Percentiles rank a stretch among this genome's conserved stretches.
Conservation (phyloP, 768 basidiomycete species). For the Tylopilus intermedius region DNA sequence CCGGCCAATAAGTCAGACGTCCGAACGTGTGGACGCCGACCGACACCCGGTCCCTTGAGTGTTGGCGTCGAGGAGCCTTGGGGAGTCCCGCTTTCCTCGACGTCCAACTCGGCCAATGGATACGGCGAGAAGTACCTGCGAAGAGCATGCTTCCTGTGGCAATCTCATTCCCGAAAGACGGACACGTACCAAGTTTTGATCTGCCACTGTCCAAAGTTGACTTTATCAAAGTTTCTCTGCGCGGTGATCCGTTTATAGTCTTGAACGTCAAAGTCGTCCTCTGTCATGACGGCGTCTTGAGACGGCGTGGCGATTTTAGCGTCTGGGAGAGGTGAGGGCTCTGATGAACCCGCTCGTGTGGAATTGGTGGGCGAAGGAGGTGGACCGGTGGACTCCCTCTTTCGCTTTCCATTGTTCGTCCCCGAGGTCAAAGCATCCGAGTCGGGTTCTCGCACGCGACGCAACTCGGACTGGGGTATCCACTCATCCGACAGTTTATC, state of each 20-base stretch:
- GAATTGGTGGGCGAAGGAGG: slow-evolving; percentile 18
- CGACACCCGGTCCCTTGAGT: slow-evolving; percentile 47
- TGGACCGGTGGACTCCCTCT: slow-evolving; percentile 17
- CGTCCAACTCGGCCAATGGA: slow-evolving; percentile 66
- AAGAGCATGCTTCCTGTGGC: neutral
- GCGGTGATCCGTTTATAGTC: slow-evolving; percentile 63
- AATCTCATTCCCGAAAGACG: neutral
- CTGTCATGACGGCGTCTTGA: slow-evolving; percentile 43
- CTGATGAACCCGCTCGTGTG: slow-evolving; percentile 24
- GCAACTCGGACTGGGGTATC: slow-evolving; percentile 46
- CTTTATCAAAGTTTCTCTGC: slow-evolving; percentile 80
- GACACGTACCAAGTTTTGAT: slow-evolving; percentile 79
- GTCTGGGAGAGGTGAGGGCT: slow-evolving; percentile 5
- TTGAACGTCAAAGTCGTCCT: slow-evolving; percentile 66
- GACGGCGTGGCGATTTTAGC: slow-evolving; percentile 11
- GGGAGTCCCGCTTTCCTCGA: slow-evolving; percentile 40
- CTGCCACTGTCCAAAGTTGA: slow-evolving; percentile 80
- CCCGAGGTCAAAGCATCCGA: slow-evolving; percentile 13
- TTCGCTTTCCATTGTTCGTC: slow-evolving; percentile 33
- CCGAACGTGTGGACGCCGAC: slow-evolving; percentile 62
- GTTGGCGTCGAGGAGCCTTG: slow-evolving; percentile 22
- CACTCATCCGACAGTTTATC: slow-evolving; percentile 78
- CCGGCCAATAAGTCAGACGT: slow-evolving; percentile 71
- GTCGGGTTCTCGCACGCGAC: slow-evolving; percentile 24
- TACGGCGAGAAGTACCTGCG: slow-evolving; percentile 92